phyloP scores from a whole-genome alignment of 176 grass and related monocot species.

The Musa schizocarpa region DNA sequence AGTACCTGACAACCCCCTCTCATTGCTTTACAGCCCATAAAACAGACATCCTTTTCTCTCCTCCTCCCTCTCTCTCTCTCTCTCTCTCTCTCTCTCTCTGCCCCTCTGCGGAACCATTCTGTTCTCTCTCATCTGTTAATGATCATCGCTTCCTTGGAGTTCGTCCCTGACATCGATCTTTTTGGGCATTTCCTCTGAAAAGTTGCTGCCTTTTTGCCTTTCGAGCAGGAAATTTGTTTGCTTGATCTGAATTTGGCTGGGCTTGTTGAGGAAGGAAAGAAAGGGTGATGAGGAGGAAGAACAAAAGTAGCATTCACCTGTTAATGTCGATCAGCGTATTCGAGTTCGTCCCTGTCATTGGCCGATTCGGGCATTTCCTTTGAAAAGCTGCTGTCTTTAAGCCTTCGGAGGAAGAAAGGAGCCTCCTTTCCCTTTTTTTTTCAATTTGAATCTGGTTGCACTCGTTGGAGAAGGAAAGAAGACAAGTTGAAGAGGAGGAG shows the following conservation, averaged over 20 bases:
- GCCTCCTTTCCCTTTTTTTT: not conserved
- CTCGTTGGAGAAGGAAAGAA: slow-evolving; percentile 10
- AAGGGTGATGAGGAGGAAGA: not conserved
- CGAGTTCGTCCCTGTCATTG: not conserved
- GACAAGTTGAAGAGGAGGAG: not conserved
- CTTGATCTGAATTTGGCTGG: slow-evolving; percentile 1
- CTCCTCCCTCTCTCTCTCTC: not conserved
- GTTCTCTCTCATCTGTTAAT: too few relatives aligned
- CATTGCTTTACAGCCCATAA: slow-evolving; percentile 13
- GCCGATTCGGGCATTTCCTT: slow-evolving; percentile 1
- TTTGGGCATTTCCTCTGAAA: slow-evolving; percentile 2
- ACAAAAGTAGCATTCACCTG: too few relatives aligned
- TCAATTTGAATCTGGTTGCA: not conserved
- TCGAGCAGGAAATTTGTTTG: not conserved
- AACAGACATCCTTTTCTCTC: slow-evolving; percentile 5
- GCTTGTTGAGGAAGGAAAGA: slow-evolving; percentile 13
- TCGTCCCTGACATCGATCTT: not conserved
- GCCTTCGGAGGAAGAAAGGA: slow-evolving; percentile 9
- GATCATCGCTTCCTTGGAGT: not conserved
- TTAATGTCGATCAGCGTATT: not conserved
- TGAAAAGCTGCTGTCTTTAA: not conserved
- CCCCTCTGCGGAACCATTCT: too few relatives aligned
- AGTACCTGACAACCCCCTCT: slow-evolving; percentile 6
- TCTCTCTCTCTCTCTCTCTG: too few relatives aligned
- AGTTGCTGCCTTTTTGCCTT: not conserved